phyloP scores from a whole-genome alignment of 1,284 basidiomycete genomes.

The Pterulicium gracile region DNA sequence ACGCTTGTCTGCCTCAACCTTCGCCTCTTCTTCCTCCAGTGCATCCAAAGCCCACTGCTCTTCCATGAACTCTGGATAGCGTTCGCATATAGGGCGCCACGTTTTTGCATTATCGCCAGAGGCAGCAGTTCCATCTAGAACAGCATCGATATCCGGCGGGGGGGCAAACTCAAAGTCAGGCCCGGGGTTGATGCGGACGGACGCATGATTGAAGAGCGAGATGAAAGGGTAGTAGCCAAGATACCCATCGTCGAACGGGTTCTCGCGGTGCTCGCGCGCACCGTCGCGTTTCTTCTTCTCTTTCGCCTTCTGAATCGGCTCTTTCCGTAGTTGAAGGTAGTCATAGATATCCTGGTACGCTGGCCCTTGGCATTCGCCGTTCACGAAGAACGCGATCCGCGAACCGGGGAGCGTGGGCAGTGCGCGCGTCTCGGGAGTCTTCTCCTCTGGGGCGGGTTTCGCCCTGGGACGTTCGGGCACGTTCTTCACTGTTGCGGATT shows the following conservation, averaged over 20 bases:
- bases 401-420: constrained; percentile 68
- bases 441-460: constrained; percentile 15
- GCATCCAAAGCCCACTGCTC: constrained; percentile 68
- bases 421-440: constrained; percentile 38
- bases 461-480: constrained; percentile 37
- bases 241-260: constrained; percentile 88
- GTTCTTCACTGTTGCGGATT: constrained; percentile 56
- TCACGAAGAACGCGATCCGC: constrained; percentile 84
- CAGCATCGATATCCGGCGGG: constrained; percentile 56
- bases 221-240: constrained; percentile 95
- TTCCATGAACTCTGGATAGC: constrained; percentile 68
- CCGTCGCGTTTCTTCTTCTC: constrained; percentile 53
- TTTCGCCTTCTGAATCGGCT: constrained; percentile 41
- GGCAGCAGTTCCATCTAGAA: constrained; percentile 28
- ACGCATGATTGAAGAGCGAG: constrained; percentile 87
- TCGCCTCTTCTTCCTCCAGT: constrained; percentile 54
- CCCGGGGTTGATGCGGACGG: constrained; percentile 79
- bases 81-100: constrained; percentile 71
- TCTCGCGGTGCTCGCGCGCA: constrained; percentile 66
- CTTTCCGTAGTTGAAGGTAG: constrained; percentile 74
- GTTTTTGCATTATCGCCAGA: constrained; percentile 23
- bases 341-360: constrained; percentile 90
- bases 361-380: constrained; percentile 78
- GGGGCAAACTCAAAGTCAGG: constrained; percentile 79
- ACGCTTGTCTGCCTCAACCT: constrained; percentile 26